Base-by-base conservation (phyloP, 2,329 filamentous ascomycete species). In the Beauveria medogensis region DNA sequence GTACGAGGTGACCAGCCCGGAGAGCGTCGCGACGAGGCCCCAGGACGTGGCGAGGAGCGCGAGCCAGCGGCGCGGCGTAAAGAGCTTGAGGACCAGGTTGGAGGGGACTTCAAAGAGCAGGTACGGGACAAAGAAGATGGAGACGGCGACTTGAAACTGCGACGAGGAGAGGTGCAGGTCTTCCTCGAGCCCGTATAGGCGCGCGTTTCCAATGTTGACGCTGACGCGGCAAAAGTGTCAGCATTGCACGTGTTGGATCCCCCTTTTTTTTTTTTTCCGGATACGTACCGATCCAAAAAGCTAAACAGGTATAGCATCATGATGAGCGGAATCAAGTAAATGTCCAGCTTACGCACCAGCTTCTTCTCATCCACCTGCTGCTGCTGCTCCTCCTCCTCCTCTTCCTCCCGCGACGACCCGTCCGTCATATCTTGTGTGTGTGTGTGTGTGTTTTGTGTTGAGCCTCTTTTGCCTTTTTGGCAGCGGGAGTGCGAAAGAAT, bases 201-300 rank as follows among this genome's bases (percentile, higher is more conserved):
- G 78, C 16, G 87, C 87, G 73, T 90, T 90, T 58, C 87, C 86
- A 61, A 91, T 91, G 69, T 91, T 91, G 58, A 89, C 86, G 72
- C 80, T 80, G 60, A 3, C 6, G 12, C 5, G 3, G 9, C 48
- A 34, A 26, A 26, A 5, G 20, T 10, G 26, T 30, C 2, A 44
- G 26, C 26, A 28, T 9, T 28, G 3, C 30, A 30, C 14, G 3
- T 12, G 4, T 34, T 34, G 30, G 10, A 34, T 12, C 10, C 30
- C 30, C n/a, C n/a, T 14, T 34, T 34, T 12, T 34, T 12, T 22
- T 22, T 22, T 22, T 22, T 22, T 22, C 2, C 22, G 22, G 22
- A 22, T 22, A 22, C 22, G 71, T 69, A 85, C 82, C 88, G 79
- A 69, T 91, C 89, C 9, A 92, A 74, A 69, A 92, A 92, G 65